phyloP scores from a whole-genome alignment of 495 filamentous ascomycete species.

The Extremus antarcticus region DNA sequence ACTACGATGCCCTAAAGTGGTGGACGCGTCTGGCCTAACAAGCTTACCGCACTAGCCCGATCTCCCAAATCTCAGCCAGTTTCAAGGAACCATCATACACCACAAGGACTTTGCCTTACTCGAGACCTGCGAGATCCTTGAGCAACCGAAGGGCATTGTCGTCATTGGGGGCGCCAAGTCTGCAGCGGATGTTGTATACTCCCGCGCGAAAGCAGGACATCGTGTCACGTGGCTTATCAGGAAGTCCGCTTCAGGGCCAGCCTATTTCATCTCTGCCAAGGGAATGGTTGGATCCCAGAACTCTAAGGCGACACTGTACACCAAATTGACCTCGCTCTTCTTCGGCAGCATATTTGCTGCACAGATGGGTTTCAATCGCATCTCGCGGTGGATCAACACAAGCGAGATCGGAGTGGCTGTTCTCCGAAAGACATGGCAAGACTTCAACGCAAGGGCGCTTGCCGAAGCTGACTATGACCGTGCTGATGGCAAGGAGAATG shows the following conservation, averaged over 20 bases:
- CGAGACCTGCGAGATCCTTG: conserved; percentile 14
- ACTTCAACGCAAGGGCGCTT: conserved; percentile 8
- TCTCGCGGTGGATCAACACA: conserved; percentile 17
- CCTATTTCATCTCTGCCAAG: too few species aligned
- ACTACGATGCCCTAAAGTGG: conserved; percentile 30
- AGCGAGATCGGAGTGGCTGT: conserved; percentile 16
- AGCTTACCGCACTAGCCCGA: conserved; percentile 30
- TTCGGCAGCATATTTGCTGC: too few species aligned
- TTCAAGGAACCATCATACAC: conserved; percentile 30
- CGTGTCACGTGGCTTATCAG: conserved; percentile 35
- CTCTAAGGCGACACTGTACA: too few species aligned
- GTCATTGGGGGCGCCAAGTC: conserved; percentile 37
- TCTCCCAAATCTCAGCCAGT: conserved; percentile 1
- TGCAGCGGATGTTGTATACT: conserved; percentile 36
- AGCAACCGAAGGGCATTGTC: conserved; percentile 22
- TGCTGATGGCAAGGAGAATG: conserved; percentile 20
- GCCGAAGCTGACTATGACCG: conserved; percentile 14
- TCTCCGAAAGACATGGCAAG: conserved; percentile 20
- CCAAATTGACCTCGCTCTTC: too few species aligned
- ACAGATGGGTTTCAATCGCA: conserved; percentile 26
- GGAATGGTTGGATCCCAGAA: too few species aligned
- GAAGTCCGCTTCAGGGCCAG: too few species aligned
- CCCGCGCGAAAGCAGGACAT: conserved; percentile 30
- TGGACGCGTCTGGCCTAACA: conserved; percentile 34
- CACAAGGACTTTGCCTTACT: conserved; percentile 31